These are phyloP conservation scores for Lojkania enalia DNA, from an alignment of 2,329 filamentous ascomycete species.

Conservation along the genomic window DNA sequence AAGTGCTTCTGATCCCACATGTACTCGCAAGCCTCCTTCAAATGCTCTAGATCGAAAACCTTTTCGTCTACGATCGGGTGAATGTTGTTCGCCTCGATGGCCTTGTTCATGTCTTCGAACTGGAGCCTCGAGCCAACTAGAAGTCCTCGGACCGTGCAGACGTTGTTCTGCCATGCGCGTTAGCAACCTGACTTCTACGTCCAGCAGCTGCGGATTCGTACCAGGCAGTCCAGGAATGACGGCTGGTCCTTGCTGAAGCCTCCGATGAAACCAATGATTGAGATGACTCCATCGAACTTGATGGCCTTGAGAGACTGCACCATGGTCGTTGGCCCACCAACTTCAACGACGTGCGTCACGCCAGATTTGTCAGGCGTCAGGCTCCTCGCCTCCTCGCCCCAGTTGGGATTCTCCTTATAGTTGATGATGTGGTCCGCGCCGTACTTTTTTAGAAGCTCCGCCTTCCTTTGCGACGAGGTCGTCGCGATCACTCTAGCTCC, in stretches of 20 bases:
- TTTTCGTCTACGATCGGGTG: slow-evolving; percentile 63
- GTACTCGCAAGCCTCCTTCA: slow-evolving; percentile 56
- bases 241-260: slow-evolving; percentile 55
- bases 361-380: slow-evolving; percentile 58
- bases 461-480: slow-evolving; percentile 57
- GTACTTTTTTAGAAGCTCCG: slow-evolving; percentile 53
- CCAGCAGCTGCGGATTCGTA: slow-evolving; percentile 2
- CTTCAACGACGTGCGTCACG: slow-evolving; percentile 66
- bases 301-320: slow-evolving; percentile 55
- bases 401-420: slow-evolving; percentile 57
- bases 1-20: slow-evolving; percentile 54
- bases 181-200: slow-evolving; percentile 3
- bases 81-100: slow-evolving; percentile 62
- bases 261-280: slow-evolving; percentile 62
- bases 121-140: slow-evolving; percentile 59
- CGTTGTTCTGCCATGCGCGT: slow-evolving; percentile 24
- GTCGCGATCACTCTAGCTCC: slow-evolving; percentile 63
- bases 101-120: slow-evolving; percentile 63
- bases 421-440: slow-evolving; percentile 62
- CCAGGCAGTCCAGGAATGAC: slow-evolving; percentile 55
- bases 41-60: slow-evolving; percentile 57
- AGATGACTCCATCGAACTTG: slow-evolving; percentile 56
- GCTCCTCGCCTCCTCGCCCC: slow-evolving; percentile 58
- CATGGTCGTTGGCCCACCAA: slow-evolving; percentile 67
- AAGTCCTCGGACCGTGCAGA: slow-evolving; percentile 61